These are phyloP conservation scores for Extremus antarcticus DNA, from an alignment of 495 filamentous ascomycete genomes.

Conservation along the genomic window DNA sequence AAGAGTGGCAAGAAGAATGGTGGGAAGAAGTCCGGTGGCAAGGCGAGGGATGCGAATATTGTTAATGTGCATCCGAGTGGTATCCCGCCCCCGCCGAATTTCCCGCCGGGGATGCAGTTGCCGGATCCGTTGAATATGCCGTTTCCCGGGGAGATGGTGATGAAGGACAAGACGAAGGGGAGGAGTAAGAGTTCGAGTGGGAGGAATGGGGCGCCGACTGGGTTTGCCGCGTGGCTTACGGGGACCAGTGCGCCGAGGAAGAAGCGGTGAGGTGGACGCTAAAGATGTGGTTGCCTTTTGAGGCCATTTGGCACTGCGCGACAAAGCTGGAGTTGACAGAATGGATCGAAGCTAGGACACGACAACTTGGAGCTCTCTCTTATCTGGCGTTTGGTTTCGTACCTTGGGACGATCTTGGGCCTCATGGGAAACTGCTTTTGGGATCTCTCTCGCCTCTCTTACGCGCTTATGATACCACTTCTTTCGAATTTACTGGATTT, in stretches of 20 bases:
- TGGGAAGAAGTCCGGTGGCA: conserved; percentile 1
- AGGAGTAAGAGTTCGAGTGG: conserved; percentile 9
- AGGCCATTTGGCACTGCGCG: neutral
- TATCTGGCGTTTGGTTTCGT: neutral
- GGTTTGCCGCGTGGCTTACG: conserved; percentile 9
- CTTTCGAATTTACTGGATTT: neutral
- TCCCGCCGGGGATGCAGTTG: neutral
- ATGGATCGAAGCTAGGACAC: no score
- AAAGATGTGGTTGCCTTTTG: neutral
- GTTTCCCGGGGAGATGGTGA: neutral
- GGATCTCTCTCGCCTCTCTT: neutral
- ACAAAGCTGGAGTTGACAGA: no score
- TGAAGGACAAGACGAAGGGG: neutral
- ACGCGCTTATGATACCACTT: neutral
- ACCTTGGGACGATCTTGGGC: neutral
- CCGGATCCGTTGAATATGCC: neutral
- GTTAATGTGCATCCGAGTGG: neutral
- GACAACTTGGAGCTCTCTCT: no score
- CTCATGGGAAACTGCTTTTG: neutral
- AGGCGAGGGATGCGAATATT: neutral
- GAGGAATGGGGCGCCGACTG: neutral
- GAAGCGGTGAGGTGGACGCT: neutral
- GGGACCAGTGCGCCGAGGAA: conserved; percentile 6
- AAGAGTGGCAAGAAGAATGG: conserved; percentile 1
- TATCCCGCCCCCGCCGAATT: neutral